Percentiles rank a stretch among this genome's conserved stretches.
phyloP scores from a whole-genome alignment of 805 yeast genomes.

The Phaffomyces thermotolerans region DNA sequence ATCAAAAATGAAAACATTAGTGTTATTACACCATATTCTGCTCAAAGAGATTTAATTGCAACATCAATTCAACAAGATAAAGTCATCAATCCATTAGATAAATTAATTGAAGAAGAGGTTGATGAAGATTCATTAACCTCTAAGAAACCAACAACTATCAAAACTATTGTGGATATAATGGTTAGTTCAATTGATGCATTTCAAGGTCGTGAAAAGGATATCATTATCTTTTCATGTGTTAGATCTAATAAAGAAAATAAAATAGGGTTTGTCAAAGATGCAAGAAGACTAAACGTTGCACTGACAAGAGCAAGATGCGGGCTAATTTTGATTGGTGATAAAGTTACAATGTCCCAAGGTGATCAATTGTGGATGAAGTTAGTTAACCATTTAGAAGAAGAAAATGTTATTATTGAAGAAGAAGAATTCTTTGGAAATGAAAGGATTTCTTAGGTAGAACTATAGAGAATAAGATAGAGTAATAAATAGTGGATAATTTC shows the following conservation, averaged over 20 bases:
- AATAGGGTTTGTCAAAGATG: slow-evolving; percentile 57
- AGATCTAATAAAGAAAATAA: slow-evolving; percentile 45
- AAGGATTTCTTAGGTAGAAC: too few species aligned
- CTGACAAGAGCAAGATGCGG: slow-evolving; percentile 24
- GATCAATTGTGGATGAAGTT: slow-evolving; percentile 9
- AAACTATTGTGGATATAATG: slow-evolving; percentile 36
- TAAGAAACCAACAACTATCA: slow-evolving; percentile 16
- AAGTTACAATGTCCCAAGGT: slow-evolving; percentile 5
- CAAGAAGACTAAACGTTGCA: slow-evolving; percentile 61
- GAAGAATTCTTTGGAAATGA: slow-evolving; percentile 1
- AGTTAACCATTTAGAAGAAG: slow-evolving; percentile 3
- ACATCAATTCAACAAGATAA: slow-evolving; percentile 40
- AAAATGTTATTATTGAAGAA: neutral
- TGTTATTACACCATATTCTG: slow-evolving; percentile 69
- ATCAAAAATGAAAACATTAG: slow-evolving; percentile 48
- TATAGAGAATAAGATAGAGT: neutral
- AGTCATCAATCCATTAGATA: slow-evolving; percentile 47
- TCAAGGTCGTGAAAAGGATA: slow-evolving; percentile 82
- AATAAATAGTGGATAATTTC: too few species aligned
- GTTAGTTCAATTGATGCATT: slow-evolving; percentile 73
- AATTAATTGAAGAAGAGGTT: slow-evolving; percentile 41
- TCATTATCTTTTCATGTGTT: slow-evolving; percentile 68
- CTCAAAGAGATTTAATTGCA: slow-evolving; percentile 61
- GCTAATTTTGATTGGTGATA: slow-evolving; percentile 6
- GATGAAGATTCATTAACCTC: slow-evolving; percentile 41